Evolutionary conservation across 805 yeast species (phyloP).

Genomic region (Metschnikowia colocasiae): DNA sequence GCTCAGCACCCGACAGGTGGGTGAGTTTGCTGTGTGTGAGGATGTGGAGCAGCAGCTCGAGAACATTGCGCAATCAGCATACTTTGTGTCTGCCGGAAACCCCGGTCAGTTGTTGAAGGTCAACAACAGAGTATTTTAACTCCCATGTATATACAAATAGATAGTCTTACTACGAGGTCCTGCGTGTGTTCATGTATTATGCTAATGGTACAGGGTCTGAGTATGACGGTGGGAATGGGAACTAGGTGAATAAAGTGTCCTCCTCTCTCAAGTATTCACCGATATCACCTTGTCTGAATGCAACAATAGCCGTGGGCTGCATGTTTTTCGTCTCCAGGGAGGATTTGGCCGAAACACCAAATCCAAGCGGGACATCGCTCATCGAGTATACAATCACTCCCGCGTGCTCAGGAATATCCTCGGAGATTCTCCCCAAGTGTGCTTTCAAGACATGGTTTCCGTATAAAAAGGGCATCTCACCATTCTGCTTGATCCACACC

Average conservation of each 20-base stretch:
- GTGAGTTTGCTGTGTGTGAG: conserved; percentile 17
- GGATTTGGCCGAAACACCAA: conserved; percentile 91
- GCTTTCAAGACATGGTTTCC: conserved; percentile 97
- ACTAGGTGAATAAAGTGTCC: conserved; percentile 82
- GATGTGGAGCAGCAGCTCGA: conserved; percentile 28
- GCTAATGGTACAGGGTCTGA: conserved; percentile 9
- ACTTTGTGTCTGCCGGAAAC: conserved; percentile 37
- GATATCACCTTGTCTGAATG: conserved; percentile 94
- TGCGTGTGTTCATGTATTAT: conserved; percentile 7
- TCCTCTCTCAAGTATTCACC: conserved; percentile 98
- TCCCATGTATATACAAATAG: conserved; percentile 11
- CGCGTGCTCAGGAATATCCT: conserved; percentile 96
- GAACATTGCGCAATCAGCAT: conserved; percentile 27
- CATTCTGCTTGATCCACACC: conserved; percentile 94
- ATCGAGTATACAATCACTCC: conserved; percentile 90
- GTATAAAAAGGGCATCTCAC: conserved; percentile 97
- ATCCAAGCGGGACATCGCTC: conserved; percentile 91
- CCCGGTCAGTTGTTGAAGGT: conserved; percentile 35
- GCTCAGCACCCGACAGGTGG: conserved; percentile 11
- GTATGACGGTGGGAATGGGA: not conserved
- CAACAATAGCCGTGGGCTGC: conserved; percentile 92
- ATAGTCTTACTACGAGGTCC: not conserved
- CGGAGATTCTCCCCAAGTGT: conserved; percentile 94
- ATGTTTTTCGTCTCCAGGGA: conserved; percentile 82
- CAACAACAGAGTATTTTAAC: conserved; percentile 22